Evolutionary conservation across 257 asterid species (phyloP), one percentile per base, ranked within the genome.

Genomic region (Haberlea rhodopensis): DNA sequence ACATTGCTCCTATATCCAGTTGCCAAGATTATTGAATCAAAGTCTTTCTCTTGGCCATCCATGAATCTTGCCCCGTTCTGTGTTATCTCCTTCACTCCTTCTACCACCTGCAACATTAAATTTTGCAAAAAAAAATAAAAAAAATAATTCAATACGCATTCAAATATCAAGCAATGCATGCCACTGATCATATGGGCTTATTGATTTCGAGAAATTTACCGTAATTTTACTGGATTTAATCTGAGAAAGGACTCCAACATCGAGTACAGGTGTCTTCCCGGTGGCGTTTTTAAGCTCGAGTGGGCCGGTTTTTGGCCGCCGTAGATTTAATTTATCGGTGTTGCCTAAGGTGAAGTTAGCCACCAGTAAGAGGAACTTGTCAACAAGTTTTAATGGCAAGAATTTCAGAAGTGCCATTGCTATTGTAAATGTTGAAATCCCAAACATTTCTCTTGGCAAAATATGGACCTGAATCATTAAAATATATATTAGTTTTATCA

Each of bases 1-100:
- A 92, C 99, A 65, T 87, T 92, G 80, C 99, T 89, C 81, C 82
- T 89, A 81, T 92, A 92, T 24, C 99, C 99, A 6, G 99, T 89
- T 61, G 99, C 99, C 6, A 92, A 61, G 20, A 92, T 89, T 57
- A 92, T 83, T 2, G 94, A 70, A 73, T 92, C 99, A 71, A 84
- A 92, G 62, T 79, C 94, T 9, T 63, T 74, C 69, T 87, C 99
- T 73, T 87, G 85, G 5, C 97, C 97, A 62, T 92, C 89, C 4
- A 84, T 45, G 71, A 89, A 92, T 57, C 70, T 87, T 19, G 99
- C 97, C 24, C 99, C 99, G 0, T 54, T 76, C 73, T 53, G 72
- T 0, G 97, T 92, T 5, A 92, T 85, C 64, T 87, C 97, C 63
- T 71, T 84, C 60, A 92, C 87, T 6, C 86, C 96, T 49, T 79